A percentile compares a stretch with the other conserved stretches of the same genome.
Conservation (phyloP, 192 early-diverging fungal species). For the Backusella parvicylindrica region DNA sequence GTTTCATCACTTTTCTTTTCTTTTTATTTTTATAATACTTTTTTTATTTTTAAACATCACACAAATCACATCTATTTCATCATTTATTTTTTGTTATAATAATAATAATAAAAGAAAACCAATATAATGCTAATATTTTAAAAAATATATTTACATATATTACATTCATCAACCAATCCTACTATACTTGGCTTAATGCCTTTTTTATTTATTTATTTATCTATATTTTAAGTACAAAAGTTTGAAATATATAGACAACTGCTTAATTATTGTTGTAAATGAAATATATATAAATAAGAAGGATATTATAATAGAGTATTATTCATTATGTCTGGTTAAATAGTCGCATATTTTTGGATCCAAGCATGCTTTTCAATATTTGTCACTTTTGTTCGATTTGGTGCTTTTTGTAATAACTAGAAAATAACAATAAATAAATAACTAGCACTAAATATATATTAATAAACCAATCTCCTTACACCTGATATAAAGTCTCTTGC, state of each 20-base stretch:
- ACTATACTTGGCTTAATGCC: no score
- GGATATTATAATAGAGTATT: no score
- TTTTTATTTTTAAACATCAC: constrained; percentile 1
- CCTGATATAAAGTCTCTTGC: constrained; percentile 78
- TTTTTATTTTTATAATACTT: constrained; percentile 1
- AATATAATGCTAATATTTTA: not conserved
- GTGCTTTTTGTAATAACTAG: not conserved
- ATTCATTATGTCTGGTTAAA: no score
- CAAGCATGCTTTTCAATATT: constrained; percentile 3
- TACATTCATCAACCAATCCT: no score
- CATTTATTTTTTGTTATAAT: not conserved
- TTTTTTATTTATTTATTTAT: no score
- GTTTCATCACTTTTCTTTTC: not conserved
- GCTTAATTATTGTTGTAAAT: no score
- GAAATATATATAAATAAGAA: no score
- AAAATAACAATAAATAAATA: not conserved
- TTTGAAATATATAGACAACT: no score
- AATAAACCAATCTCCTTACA: constrained; percentile 36
- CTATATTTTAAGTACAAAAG: no score
- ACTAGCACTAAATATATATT: not conserved
- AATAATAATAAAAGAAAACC: not conserved
- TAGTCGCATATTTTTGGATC: not conserved
- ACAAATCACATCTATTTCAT: not conserved
- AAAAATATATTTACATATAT: not conserved
- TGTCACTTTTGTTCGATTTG: not conserved